Percentiles rank a stretch among this genome's conserved stretches.
These are phyloP conservation scores for Fusarium multiceps DNA, from an alignment of 2,329 filamentous ascomycete genomes.

Conservation along the genomic window DNA sequence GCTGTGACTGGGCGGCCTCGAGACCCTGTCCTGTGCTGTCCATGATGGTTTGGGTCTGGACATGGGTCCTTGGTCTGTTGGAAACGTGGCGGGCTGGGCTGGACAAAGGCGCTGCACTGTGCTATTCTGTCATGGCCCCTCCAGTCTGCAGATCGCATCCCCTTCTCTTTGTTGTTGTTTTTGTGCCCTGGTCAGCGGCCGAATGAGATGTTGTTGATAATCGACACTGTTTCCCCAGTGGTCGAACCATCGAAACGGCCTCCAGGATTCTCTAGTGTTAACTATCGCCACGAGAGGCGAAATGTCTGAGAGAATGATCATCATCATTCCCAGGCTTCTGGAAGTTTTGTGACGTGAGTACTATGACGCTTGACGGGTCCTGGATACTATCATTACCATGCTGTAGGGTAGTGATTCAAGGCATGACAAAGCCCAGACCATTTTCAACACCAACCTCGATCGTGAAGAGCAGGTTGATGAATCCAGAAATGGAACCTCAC, in stretches of 20 bases:
- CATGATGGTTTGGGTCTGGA: slow-evolving; percentile 31
- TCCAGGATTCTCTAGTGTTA: slow-evolving; percentile 10
- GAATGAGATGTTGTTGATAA: slow-evolving; percentile 31
- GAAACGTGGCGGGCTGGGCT: slow-evolving; percentile 46
- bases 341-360: slow-evolving; percentile 26
- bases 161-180: slow-evolving; percentile 15
- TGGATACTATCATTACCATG: background rate
- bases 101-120: slow-evolving; percentile 36
- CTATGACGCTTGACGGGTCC: background rate
- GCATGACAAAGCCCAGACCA: slow-evolving; percentile 25
- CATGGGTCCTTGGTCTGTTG: slow-evolving; percentile 33
- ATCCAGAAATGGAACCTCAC: slow-evolving; percentile 1
- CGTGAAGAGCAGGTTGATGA: slow-evolving; percentile 24
- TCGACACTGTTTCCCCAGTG: slow-evolving; percentile 27
- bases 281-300: slow-evolving; percentile 35
- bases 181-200: slow-evolving; percentile 27
- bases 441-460: slow-evolving; percentile 20
- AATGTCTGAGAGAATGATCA: slow-evolving; percentile 14
- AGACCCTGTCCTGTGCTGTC: slow-evolving; percentile 27
- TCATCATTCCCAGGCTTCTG: slow-evolving; percentile 26
- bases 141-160: slow-evolving; percentile 36
- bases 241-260: slow-evolving; percentile 23
- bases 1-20: slow-evolving; percentile 41
- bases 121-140: slow-evolving; percentile 32
- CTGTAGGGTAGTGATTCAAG: slow-evolving; percentile 28